Percentiles rank a stretch among this genome's conserved stretches.
Evolutionary conservation across 768 basidiomycete species (phyloP).

Genomic region (Grammothele lineata): DNA sequence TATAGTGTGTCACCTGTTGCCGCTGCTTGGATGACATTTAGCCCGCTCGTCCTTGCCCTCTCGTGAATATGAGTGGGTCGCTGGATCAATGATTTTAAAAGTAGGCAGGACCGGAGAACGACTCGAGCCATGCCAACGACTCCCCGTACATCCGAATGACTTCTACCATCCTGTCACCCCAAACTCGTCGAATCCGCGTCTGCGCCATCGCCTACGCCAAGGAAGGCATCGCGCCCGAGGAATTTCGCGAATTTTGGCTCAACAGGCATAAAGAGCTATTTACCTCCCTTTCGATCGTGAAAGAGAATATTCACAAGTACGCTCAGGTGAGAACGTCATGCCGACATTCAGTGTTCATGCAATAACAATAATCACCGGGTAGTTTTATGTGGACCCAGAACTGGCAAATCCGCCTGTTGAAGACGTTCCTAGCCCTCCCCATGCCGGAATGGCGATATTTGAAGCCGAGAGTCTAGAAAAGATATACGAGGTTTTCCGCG

Average conservation of each 20-base stretch:
- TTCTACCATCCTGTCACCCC: no score
- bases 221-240: conserved; percentile 24
- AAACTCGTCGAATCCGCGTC: no score
- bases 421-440: no score
- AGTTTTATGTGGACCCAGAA: conserved; percentile 18
- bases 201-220: no score
- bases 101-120: no score
- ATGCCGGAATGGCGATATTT: background rate
- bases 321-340: conserved; percentile 32
- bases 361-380: background rate
- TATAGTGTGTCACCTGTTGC: no score
- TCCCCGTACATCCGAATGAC: no score
- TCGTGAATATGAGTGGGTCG: no score
- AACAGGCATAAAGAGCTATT: conserved; percentile 28
- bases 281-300: conserved; percentile 27
- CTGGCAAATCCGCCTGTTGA: conserved; percentile 10
- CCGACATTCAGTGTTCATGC: background rate
- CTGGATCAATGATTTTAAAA: no score
- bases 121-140: no score
- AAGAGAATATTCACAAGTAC: conserved; percentile 31
- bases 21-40: no score
- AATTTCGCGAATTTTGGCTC: conserved; percentile 30
- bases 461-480: conserved; percentile 4
- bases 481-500: conserved; percentile 1
- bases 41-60: no score